phyloP scores from a whole-genome alignment of 2,329 filamentous ascomycete genomes.

The Macrophomina tecta region DNA sequence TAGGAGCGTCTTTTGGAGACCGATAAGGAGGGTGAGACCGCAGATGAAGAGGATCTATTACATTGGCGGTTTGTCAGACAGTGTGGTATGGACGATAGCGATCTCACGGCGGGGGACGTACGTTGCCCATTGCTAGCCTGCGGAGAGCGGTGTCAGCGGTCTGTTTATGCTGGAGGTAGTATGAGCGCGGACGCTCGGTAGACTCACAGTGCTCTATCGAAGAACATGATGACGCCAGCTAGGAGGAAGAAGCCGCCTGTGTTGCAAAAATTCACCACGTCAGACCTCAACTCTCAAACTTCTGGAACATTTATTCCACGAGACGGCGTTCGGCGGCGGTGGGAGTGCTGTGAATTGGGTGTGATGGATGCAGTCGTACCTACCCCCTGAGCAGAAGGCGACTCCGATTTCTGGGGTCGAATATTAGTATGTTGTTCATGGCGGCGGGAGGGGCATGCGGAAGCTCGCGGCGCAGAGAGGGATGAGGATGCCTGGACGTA shows the following conservation, averaged over 20 bases:
- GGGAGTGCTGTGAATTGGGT: constrained; percentile 1
- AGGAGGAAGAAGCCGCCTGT: constrained; percentile 92
- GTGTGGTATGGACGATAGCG: not conserved
- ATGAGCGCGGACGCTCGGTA: not conserved
- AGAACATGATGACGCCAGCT: constrained; percentile 94
- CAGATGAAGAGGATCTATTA: constrained; percentile 92
- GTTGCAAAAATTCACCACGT: constrained; percentile 19
- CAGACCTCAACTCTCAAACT: constrained; percentile 33
- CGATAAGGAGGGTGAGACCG: constrained; percentile 95
- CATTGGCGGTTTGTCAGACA: not conserved
- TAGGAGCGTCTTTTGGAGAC: constrained; percentile 83
- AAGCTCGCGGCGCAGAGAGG: constrained; percentile 5
- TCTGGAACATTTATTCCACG: constrained; percentile 19
- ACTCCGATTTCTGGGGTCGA: constrained; percentile 81
- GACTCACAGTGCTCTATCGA: constrained; percentile 90
- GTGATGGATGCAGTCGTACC: constrained; percentile 50
- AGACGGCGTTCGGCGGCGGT: constrained; percentile 18
- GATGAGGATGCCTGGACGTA: constrained; percentile 48
- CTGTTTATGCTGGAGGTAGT: not conserved
- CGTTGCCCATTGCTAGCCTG: constrained; percentile 97
- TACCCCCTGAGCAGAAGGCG: constrained; percentile 97
- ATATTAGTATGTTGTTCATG: not conserved
- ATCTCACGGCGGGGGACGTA: constrained; percentile 50
- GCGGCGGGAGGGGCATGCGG: not conserved
- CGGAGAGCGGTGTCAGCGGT: constrained; percentile 29